These are phyloP conservation scores for Pascua guehoae DNA, from an alignment of 1,284 basidiomycete genomes.

Conservation along the genomic window DNA sequence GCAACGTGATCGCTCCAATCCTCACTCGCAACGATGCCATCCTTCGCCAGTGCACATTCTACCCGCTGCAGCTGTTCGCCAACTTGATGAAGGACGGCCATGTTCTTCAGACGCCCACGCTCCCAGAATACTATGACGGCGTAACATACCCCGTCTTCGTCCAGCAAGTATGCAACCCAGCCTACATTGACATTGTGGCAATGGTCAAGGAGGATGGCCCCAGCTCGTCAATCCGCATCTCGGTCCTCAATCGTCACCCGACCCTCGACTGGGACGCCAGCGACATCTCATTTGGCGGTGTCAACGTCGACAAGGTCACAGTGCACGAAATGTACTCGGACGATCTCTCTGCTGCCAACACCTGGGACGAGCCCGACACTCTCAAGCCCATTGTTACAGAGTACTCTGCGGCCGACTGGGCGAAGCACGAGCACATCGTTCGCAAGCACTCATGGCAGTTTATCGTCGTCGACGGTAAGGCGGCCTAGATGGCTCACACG, in stretches of 20 bases:
- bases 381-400: constrained; percentile 27
- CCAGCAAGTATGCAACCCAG: constrained; percentile 25
- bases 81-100: constrained; percentile 31
- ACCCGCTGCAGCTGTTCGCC: constrained; percentile 24
- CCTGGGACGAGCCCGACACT: constrained; percentile 14
- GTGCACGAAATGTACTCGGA: constrained; percentile 12
- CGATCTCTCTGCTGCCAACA: constrained; percentile 24
- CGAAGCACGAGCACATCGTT: constrained; percentile 20
- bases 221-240: constrained; percentile 19
- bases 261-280: constrained; percentile 24
- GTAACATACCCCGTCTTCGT: constrained; percentile 30
- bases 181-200: constrained; percentile 32
- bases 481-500: not conserved
- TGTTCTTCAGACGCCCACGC: constrained; percentile 17
- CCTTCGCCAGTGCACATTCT: constrained; percentile 32
- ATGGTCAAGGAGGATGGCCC: constrained; percentile 16
- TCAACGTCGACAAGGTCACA: constrained; percentile 20
- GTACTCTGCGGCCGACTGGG: constrained; percentile 23
- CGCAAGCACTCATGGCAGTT: constrained; percentile 40
- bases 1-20: constrained; percentile 37
- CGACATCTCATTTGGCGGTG: constrained; percentile 23
- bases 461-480: constrained; percentile 6
- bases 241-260: constrained; percentile 32
- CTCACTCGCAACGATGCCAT: constrained; percentile 26
- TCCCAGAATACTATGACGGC: constrained; percentile 23